phyloP scores from a whole-genome alignment of 1,284 basidiomycete genomes.

The Puccinia triticina region DNA sequence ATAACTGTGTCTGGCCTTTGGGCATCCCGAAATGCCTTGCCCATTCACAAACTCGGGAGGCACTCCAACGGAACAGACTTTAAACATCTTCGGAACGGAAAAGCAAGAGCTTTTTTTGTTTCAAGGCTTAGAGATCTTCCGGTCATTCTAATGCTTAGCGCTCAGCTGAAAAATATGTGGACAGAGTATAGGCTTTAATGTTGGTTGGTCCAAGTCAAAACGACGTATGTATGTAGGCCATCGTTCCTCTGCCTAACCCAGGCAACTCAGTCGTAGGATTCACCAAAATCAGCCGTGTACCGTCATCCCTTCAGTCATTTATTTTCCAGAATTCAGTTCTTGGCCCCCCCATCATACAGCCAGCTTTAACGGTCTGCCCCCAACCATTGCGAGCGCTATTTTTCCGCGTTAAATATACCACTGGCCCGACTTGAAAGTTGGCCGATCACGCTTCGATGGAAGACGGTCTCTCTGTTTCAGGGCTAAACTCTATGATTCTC shows the following conservation, averaged over 20 bases:
- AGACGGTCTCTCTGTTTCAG: conserved; percentile 18
- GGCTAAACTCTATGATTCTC: conserved; percentile 15
- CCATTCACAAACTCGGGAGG: conserved; percentile 25
- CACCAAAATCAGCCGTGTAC: conserved; percentile 30
- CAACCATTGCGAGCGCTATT: conserved; percentile 24
- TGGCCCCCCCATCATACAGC: conserved; percentile 16
- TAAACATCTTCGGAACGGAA: conserved; percentile 35
- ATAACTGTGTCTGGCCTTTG: conserved; percentile 18
- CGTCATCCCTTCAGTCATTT: conserved; percentile 26
- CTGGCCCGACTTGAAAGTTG: conserved; percentile 40
- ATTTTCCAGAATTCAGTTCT: conserved; percentile 10
- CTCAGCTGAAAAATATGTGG: neutral
- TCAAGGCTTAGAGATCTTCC: neutral
- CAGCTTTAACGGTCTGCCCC: conserved; percentile 14
- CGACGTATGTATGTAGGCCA: neutral
- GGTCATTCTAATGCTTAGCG: neutral
- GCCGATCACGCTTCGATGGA: neutral
- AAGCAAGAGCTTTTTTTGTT: conserved; percentile 12
- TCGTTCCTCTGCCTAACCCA: neutral
- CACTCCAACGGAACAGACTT: conserved; percentile 23
- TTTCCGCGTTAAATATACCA: conserved; percentile 35
- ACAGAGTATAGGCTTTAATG: neutral
- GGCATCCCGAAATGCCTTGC: conserved; percentile 19
- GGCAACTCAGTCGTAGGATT: conserved; percentile 30
- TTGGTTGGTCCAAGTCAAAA: neutral